Conservation (phyloP, 2,329 filamentous ascomycete species). For the Colletotrichum endophyticum region DNA sequence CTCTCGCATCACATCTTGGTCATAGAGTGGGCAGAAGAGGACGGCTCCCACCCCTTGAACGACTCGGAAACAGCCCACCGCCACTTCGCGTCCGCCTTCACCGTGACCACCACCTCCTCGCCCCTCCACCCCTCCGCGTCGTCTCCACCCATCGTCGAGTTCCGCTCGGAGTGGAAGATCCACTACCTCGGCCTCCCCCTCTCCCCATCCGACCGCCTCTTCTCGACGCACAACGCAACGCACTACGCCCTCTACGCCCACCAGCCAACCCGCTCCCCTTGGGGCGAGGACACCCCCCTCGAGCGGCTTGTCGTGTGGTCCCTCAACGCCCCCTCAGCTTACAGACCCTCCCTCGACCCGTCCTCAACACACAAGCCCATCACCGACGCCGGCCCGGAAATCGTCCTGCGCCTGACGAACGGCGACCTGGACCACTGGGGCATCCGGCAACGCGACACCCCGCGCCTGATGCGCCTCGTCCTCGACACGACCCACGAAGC, state of each 20-base stretch:
- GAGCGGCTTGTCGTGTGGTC: conserved; percentile 67
- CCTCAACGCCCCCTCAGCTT: conserved; percentile 52
- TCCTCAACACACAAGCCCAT: neutral
- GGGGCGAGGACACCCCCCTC: conserved; percentile 60
- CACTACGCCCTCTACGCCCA: conserved; percentile 69
- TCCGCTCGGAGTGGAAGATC: conserved; percentile 66
- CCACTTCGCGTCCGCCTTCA: conserved; percentile 66
- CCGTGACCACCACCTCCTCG: conserved; percentile 37
- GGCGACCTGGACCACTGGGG: conserved; percentile 56
- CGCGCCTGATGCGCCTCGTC: conserved; percentile 52
- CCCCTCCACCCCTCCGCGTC: neutral
- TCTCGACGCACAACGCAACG: conserved; percentile 61
- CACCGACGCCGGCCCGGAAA: conserved; percentile 28
- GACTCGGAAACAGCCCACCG: conserved; percentile 55
- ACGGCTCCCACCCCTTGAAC: conserved; percentile 56
- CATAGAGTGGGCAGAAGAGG: conserved; percentile 66
- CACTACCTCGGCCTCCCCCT: conserved; percentile 61
- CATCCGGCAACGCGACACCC: conserved; percentile 56
- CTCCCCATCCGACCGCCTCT: conserved; percentile 64
- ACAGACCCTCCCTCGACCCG: conserved; percentile 56
- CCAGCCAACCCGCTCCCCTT: conserved; percentile 61
- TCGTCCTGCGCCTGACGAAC: conserved; percentile 53
- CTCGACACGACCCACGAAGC: conserved; percentile 50
- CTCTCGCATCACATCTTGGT: conserved; percentile 60
- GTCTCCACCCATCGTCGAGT: conserved; percentile 36